Evolutionary conservation across 2,329 filamentous ascomycete species (phyloP).

Genomic region (Xylaria hypoxylon): DNA sequence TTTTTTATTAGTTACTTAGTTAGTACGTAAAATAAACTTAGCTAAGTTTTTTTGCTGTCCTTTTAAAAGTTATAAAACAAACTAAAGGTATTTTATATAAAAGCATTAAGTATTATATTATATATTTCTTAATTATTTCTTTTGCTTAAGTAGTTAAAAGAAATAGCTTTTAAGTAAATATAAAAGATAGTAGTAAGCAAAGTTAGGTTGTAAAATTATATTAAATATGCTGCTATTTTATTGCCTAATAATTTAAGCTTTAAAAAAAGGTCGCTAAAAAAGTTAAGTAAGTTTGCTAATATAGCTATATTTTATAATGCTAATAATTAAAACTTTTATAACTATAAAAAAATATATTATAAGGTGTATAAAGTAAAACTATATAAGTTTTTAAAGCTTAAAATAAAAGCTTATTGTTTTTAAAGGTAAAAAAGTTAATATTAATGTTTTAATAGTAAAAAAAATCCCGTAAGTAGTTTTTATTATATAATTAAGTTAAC

Average conservation of each 20-base stretch:
- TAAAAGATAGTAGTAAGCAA: not conserved
- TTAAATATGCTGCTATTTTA: not conserved
- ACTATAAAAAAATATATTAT: not conserved
- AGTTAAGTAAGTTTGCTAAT: not conserved
- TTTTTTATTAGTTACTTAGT: not conserved
- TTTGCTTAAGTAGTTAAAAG: not conserved
- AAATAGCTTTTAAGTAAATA: conserved; percentile 8
- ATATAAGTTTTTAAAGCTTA: not conserved
- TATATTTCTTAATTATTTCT: not conserved
- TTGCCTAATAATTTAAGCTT: not conserved
- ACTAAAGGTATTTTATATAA: not conserved
- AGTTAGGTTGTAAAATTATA: not conserved
- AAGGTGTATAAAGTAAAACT: not conserved
- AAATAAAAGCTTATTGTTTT: not conserved
- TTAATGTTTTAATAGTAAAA: not conserved
- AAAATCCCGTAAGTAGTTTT: not conserved
- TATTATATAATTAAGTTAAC: too few relatives aligned
- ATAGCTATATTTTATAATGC: not conserved
- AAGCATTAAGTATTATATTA: not conserved
- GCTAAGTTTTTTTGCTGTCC: not conserved
- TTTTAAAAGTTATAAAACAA: not conserved
- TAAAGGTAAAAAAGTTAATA: not conserved
- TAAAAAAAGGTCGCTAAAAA: not conserved
- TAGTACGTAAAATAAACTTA: not conserved
- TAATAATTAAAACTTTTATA: not conserved